Evolutionary conservation across 2,329 filamentous ascomycete genomes (phyloP).

Genomic region (Diaporthe nobilis): DNA sequence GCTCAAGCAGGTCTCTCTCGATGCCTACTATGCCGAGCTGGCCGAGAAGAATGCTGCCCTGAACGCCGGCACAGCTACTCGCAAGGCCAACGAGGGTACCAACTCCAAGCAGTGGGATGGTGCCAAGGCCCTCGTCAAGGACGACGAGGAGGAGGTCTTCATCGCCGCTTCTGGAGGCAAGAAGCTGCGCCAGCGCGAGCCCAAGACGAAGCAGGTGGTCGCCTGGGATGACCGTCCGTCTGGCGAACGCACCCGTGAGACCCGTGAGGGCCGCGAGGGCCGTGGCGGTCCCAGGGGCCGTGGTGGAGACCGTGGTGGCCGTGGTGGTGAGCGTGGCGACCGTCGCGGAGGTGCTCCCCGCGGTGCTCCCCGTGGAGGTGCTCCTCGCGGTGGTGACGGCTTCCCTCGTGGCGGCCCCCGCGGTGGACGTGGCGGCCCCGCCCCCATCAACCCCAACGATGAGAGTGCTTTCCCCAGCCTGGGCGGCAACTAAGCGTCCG

Average conservation of each 20-base stretch:
- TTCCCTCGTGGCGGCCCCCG: constrained; percentile 57
- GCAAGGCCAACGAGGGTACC: constrained; percentile 92
- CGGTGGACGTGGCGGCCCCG: constrained; percentile 60
- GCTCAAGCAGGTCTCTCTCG: constrained; percentile 92
- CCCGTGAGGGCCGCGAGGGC: constrained; percentile 52
- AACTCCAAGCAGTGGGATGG: constrained; percentile 79
- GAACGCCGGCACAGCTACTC: constrained; percentile 75
- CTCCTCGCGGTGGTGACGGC: constrained; percentile 60
- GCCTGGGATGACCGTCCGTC: constrained; percentile 87
- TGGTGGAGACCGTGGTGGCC: constrained; percentile 65
- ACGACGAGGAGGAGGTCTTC: constrained; percentile 78
- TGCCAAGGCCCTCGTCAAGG: constrained; percentile 80
- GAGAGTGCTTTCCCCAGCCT: constrained; percentile 74
- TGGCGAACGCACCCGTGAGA: constrained; percentile 67
- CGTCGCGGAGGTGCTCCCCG: constrained; percentile 61
- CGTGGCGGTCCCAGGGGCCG: constrained; percentile 68
- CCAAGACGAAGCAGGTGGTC: constrained; percentile 90
- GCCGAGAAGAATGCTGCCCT: constrained; percentile 83
- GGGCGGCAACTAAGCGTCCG: constrained; percentile 60
- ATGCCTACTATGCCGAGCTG: constrained; percentile 84
- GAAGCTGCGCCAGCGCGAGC: constrained; percentile 86
- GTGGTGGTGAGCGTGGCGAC: constrained; percentile 60
- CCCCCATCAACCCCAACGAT: constrained; percentile 69
- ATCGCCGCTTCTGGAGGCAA: constrained; percentile 82
- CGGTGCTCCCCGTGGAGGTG: constrained; percentile 62